Base-by-base conservation (phyloP, 1,139 yeast species). In the Arxiozyma bovina region DNA sequence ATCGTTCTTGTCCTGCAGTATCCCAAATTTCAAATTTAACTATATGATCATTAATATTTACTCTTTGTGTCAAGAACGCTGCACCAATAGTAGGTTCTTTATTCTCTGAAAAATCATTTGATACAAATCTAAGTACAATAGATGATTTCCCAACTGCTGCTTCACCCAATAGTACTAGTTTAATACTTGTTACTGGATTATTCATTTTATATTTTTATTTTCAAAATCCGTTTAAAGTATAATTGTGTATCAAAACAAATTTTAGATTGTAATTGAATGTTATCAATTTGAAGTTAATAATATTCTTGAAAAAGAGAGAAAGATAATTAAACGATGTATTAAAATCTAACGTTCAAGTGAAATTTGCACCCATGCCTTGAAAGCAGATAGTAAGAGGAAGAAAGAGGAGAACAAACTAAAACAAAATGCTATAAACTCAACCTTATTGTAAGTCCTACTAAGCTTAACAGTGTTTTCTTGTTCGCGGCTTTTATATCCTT, bases 91-190 rank as follows among this genome's bases (percentile, higher is more conserved):
- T 93, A 45, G 99, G 99, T 67, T 91, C 90, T 71, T 91, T 91
- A 71, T 93, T 93, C 70, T 91, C 98, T 71, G 93, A 96, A 73
- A 93, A 93, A 68, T 93, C 98, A 70, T 93, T 90, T 62, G 93
- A 84, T 41, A 93, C 98, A 71, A 93, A 93, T 62, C 99, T 80
- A 64, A 93, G 77, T 45, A 93, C 98, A 43, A 93, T 78, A 3
- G 96, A 88, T 1, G 96, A 89, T 66, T 93, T 93, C 54, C 99
- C 99, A 30, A 93, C 99, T 0, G 99, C 99, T 0, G 99, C 98
- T 70, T 93, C 99, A 30, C 98, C 98, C 54, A 91, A 76, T 50
- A 91, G 79, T 23, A 91, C 98, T 55, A 91, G 78, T 71, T 91
- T 91, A 54, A 91, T 95, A 15, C 95, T 81, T 45, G 90, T 86